Percentiles rank a stretch among this genome's conserved stretches.
These are phyloP conservation scores for Zygosaccharomyces lentus DNA, from an alignment of 805 yeast species.

Conservation along the genomic window DNA sequence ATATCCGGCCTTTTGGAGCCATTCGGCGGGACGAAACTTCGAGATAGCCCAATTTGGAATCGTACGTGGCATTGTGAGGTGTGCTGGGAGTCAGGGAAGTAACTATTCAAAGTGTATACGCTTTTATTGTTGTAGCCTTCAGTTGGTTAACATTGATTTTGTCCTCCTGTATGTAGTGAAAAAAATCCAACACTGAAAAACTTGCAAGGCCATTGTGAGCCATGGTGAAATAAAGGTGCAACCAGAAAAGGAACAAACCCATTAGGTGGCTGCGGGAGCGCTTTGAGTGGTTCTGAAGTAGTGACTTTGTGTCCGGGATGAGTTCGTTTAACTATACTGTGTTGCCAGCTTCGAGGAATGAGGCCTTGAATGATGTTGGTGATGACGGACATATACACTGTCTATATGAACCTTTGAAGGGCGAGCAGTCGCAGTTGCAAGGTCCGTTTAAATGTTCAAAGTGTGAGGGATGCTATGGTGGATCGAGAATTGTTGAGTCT, in stretches of 20 bases:
- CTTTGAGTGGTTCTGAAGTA: not conserved
- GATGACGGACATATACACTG: slow-evolving; percentile 16
- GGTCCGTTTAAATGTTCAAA: slow-evolving; percentile 5
- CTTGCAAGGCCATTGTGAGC: not conserved
- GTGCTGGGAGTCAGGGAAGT: not conserved
- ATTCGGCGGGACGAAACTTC: slow-evolving; percentile 50
- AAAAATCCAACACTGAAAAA: not conserved
- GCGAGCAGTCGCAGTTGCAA: not conserved
- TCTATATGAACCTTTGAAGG: slow-evolving; percentile 11
- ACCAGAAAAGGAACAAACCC: not conserved
- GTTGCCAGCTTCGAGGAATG: slow-evolving; percentile 17
- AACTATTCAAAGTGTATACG: not conserved
- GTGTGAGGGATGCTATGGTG: slow-evolving; percentile 6
- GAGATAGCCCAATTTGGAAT: slow-evolving; percentile 18
- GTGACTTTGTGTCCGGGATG: slow-evolving; percentile 3
- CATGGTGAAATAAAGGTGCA: not conserved
- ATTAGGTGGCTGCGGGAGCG: not conserved
- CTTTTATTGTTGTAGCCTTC: not conserved
- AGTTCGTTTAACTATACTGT: slow-evolving; percentile 11
- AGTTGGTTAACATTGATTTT: not conserved
- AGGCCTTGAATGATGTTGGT: slow-evolving; percentile 11
- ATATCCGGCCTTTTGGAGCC: slow-evolving; percentile 56
- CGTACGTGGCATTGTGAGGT: not conserved
- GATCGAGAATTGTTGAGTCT: slow-evolving; percentile 3
- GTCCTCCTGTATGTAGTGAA: not conserved